A percentile compares a stretch with the other conserved stretches of the same genome.
Evolutionary conservation across 2,329 filamentous ascomycete genomes (phyloP).

Genomic region (Nakataea oryzae): DNA sequence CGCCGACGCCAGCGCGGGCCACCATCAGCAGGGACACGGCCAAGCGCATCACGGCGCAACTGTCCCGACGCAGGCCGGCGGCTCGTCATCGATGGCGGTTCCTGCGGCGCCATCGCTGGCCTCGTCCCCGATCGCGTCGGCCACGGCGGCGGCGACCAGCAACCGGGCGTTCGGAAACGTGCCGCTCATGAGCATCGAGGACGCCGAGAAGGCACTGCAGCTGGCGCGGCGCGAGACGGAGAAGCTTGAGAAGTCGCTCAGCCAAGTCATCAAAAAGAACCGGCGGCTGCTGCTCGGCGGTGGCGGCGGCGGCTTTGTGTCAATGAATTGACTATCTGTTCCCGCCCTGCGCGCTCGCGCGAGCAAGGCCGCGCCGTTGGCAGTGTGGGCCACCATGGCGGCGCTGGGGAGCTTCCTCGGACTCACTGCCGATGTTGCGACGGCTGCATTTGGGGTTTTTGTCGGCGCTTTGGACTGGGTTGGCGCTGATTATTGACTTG

Average conservation of each 20-base stretch:
- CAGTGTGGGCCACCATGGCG: background rate
- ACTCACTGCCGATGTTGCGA: background rate
- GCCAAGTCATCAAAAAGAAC: conserved; percentile 50
- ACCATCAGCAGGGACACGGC: background rate
- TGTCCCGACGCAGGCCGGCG: background rate
- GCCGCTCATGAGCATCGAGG: conserved; percentile 50
- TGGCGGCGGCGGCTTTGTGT: background rate
- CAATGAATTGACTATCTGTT: conserved; percentile 1
- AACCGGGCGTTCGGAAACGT: conserved; percentile 31
- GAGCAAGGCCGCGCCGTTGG: background rate
- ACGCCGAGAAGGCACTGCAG: conserved; percentile 46
- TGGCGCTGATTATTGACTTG: conserved; percentile 1
- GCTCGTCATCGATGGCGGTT: background rate
- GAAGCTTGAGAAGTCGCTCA: conserved; percentile 50
- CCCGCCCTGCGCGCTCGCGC: background rate
- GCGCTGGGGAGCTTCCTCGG: background rate
- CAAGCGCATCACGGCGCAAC: background rate
- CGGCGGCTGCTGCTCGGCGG: conserved; percentile 32
- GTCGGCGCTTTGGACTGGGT: conserved; percentile 4
- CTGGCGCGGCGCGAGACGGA: conserved; percentile 49
- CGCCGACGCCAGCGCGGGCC: background rate
- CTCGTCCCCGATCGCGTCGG: conserved; percentile 1
- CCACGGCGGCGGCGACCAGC: conserved; percentile 9
- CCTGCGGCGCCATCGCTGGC: conserved; percentile 4
- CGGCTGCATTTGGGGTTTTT: background rate